These are phyloP conservation scores for Fusarium mexicanum DNA, from an alignment of 2,329 filamentous ascomycete species.

Conservation along the genomic window DNA sequence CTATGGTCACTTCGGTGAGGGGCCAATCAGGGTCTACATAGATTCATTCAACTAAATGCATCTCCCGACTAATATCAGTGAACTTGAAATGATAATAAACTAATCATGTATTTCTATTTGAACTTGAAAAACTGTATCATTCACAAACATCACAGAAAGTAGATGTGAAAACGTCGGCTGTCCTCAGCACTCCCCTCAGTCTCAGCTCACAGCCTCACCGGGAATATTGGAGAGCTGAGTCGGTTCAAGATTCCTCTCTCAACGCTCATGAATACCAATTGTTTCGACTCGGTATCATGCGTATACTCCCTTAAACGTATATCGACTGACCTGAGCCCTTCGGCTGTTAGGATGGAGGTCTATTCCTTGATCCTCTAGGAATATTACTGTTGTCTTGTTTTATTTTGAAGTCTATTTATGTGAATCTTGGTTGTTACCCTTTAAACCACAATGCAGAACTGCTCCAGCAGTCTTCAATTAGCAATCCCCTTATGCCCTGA, in stretches of 20 bases:
- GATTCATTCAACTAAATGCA: not conserved
- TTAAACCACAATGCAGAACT: not conserved
- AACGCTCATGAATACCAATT: not conserved
- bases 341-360: not conserved
- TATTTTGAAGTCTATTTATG: not conserved
- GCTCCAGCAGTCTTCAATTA: not conserved
- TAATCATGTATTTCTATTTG: not conserved
- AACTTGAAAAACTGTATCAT: not conserved
- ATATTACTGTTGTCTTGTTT: not conserved
- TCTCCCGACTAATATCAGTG: not conserved
- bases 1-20: constrained; percentile 10
- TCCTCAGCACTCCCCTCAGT: not conserved
- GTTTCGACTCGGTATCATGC: not conserved
- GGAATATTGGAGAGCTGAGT: not conserved
- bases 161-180: not conserved
- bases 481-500: not conserved
- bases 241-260: not conserved
- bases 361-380: no score
- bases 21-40: constrained; percentile 16
- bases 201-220: not conserved
- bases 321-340: not conserved
- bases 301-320: not conserved
- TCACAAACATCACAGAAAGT: not conserved
- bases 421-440: not conserved
- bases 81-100: not conserved